These are phyloP conservation scores for Mycena rosella DNA, from an alignment of 768 basidiomycete species.

Conservation along the genomic window DNA sequence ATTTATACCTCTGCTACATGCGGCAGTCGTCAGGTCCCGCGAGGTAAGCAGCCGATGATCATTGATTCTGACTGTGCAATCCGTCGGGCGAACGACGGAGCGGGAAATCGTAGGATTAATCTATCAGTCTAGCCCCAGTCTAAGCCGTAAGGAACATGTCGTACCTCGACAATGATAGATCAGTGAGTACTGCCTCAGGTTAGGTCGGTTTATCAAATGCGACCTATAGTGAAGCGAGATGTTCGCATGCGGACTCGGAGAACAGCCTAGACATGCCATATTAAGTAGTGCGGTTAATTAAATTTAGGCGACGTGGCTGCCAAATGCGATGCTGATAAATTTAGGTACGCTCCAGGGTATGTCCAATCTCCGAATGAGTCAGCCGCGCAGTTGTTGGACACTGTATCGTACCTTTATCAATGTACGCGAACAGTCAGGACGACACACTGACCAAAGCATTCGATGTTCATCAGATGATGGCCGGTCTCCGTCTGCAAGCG, in stretches of 20 bases:
- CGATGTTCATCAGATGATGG: no score
- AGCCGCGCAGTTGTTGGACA: no score
- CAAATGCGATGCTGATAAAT: conserved; percentile 17
- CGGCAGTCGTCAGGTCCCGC: conserved; percentile 21
- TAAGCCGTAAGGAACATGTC: conserved; percentile 3
- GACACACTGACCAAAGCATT: no score
- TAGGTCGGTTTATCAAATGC: not conserved
- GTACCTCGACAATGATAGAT: conserved; percentile 10
- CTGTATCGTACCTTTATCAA: no score
- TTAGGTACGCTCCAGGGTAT: no score
- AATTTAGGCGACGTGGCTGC: not conserved
- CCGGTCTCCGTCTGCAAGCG: no score
- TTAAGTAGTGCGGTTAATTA: not conserved
- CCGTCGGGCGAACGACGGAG: not conserved
- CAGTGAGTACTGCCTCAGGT: not conserved
- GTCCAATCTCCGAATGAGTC: no score
- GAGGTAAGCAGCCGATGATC: conserved; percentile 10
- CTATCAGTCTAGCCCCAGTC: conserved; percentile 9
- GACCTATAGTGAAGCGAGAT: not conserved
- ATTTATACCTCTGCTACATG: conserved; percentile 28
- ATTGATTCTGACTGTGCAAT: conserved; percentile 17
- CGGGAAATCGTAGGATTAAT: conserved; percentile 16
- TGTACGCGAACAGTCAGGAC: no score
- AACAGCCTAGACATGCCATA: not conserved
- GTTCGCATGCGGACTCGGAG: not conserved